Evolutionary conservation across 2,329 filamentous ascomycete genomes (phyloP), one percentile per base, ranked within the genome.

Genomic region (Eutypa lata): DNA sequence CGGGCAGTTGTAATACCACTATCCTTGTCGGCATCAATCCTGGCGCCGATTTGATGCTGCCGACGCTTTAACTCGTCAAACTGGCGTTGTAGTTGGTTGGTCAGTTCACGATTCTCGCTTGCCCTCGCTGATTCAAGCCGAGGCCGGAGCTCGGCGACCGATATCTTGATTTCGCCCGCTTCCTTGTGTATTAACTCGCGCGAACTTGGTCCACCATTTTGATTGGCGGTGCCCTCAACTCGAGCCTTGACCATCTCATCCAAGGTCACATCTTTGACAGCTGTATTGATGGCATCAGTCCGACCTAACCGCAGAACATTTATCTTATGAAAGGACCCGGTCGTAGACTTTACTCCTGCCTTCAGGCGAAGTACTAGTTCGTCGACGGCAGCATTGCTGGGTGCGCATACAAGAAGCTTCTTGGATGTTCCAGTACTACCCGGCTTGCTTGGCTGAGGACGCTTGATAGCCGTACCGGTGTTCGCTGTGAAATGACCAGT

Each of bases 361-460:
- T 96, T 97, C 65, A 99, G 81, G 74, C 94, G 88, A 69, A 97
- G 86, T 18, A 99, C 94, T 57, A 99, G 70, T 70, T 99, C 94
- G 68, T 99, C 94, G 6, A 99, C 94, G 31, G 94, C 94, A 7
- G 94, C 94, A 70, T 99, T 99, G 78, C 92, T 97, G 14, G 94
- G 94, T n/a, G 94, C 94, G 66, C 94, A 99, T 22, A 99, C 90
- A 24, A 99, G 81, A 24, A 99, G 78, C 70, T 97, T 99, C 73
- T 96, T 97, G 2, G 82, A 68, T 1, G 69, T 56, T 65, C 68
- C 61, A 67, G 69, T 57, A 60, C 62, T 54, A 58, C 65, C 49
- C 63, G 61, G 65, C 51, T 68, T 67, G 35, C 7, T 14, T 31
- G 35, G 6, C 35, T 66, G 59, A 5, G 74, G 75, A 21, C 74